phyloP scores from a whole-genome alignment of 2,329 filamentous ascomycete species.

The Chlorencoelia australis region DNA sequence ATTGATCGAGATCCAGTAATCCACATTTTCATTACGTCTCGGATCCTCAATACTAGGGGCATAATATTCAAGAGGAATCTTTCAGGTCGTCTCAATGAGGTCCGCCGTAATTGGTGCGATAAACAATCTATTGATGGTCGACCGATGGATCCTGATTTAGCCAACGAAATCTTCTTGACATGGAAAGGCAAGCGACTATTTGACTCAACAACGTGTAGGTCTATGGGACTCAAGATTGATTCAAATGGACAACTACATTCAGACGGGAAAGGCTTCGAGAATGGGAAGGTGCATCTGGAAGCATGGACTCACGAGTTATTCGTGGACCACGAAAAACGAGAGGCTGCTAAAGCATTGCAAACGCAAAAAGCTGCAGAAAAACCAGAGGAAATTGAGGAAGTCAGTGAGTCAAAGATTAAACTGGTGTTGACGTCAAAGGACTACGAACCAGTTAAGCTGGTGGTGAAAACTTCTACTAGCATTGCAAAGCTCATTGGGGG shows the following conservation, averaged over 20 bases:
- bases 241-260: slow-evolving; percentile 21
- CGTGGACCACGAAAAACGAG: slow-evolving; percentile 25
- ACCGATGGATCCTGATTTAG: slow-evolving; percentile 31
- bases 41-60: slow-evolving; percentile 48
- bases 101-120: slow-evolving; percentile 60
- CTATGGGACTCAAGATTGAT: slow-evolving; percentile 49
- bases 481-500: slow-evolving; percentile 51
- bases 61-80: slow-evolving; percentile 57
- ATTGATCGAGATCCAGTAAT: slow-evolving; percentile 38
- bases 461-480: slow-evolving; percentile 43
- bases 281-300: slow-evolving; percentile 60
- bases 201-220: slow-evolving; percentile 62
- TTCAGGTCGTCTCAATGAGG: slow-evolving; percentile 55
- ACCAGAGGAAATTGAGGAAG: slow-evolving; percentile 14
- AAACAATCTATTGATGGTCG: slow-evolving; percentile 42
- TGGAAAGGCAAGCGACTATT: slow-evolving; percentile 68
- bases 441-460: slow-evolving; percentile 39
- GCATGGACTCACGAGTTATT: slow-evolving; percentile 63
- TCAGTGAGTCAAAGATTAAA: slow-evolving; percentile 32
- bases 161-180: slow-evolving; percentile 59
- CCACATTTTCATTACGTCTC: slow-evolving; percentile 58
- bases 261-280: slow-evolving; percentile 35
- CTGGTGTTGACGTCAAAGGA: slow-evolving; percentile 45
- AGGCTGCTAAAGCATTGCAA: slow-evolving; percentile 8
- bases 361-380: slow-evolving; percentile 14